Conservation (phyloP, 176 grass and related monocot species). For the barley (Hordeum vulgare) region DNA sequence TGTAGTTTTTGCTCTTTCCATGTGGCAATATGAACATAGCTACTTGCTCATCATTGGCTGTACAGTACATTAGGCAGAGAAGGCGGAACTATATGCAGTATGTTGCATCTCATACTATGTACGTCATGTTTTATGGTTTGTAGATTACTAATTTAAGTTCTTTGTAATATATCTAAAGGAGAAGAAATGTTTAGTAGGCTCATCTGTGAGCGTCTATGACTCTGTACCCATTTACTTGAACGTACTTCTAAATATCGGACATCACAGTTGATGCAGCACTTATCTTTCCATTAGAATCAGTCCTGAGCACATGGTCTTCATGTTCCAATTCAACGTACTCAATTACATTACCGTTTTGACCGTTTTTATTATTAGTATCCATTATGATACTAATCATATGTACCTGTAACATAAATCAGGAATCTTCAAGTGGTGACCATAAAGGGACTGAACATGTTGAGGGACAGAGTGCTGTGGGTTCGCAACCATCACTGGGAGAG, state of each 20-base stretch:
- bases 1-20: neutral
- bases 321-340: constrained; percentile 2
- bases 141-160: no score
- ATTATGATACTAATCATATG: constrained; percentile 8
- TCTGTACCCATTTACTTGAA: neutral
- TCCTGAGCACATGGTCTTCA: neutral
- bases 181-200: no score
- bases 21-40: neutral
- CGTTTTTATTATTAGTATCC: neutral
- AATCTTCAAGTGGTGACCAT: neutral
- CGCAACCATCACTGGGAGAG: neutral
- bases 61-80: neutral
- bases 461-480: neutral
- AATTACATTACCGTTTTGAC: neutral
- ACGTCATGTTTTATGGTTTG: no score
- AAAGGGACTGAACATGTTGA: constrained; percentile 4
- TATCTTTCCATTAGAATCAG: neutral
- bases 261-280: neutral
- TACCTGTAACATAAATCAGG: constrained; percentile 27
- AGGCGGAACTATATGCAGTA: neutral
- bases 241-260: neutral
- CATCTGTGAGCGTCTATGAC: neutral
- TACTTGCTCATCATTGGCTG: neutral
- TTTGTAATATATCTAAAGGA: no score
- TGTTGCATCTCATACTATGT: neutral